Evolutionary conservation across 169 alveolate species (phyloP), one percentile per base, ranked within the genome.

Genomic region (Plasmodium coatneyi): DNA sequence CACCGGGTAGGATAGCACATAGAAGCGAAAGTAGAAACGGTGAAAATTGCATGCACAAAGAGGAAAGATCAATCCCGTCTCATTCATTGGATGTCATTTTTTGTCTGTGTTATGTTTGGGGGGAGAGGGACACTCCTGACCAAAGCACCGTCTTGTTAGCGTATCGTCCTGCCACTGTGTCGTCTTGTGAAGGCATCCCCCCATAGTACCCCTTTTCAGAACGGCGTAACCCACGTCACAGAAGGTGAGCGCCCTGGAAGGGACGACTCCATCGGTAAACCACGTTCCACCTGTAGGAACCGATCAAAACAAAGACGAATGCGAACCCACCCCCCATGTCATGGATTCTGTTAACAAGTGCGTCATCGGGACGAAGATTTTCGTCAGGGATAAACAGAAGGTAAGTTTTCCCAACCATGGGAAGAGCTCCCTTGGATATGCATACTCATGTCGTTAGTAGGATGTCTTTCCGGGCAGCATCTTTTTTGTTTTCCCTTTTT

Each of bases 331-430:
- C 14, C 2, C 74, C 1, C 76, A 7, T 36, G 39, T 66, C 49
- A 87, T 87, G 94, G 89, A 87, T n/a, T 19, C 80, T 41, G 22
- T 66, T 16, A 87, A 22, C 12, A 87, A 87, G 60, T 87, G 94
- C 10, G 89, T 87, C 22, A 28, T 71, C 4, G 94, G 94, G 34
- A 80, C 94, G 49, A 87, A 87, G 49, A 79, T 87, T 7, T 87
- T 87, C 71, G 71, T 87, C 72, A 87, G 82, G 49, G 90, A 87
- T 34, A 76, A 87, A 56, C 46, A 87, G 5, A 87, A 87, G 54
- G 94, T 87, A 79, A 49, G 0, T 56, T 36, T 19, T 28, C 9
- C 2, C 10, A 3, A 10, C 66, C 60, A 5, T 28, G 14, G 49
- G 54, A 81, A 25, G 52, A 22, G 19, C 78, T 74, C 19, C 66